Percentiles rank a stretch among this genome's conserved stretches.
phyloP scores from a whole-genome alignment of 2,329 filamentous ascomycete species.

The Pleoardoris graminearum region DNA sequence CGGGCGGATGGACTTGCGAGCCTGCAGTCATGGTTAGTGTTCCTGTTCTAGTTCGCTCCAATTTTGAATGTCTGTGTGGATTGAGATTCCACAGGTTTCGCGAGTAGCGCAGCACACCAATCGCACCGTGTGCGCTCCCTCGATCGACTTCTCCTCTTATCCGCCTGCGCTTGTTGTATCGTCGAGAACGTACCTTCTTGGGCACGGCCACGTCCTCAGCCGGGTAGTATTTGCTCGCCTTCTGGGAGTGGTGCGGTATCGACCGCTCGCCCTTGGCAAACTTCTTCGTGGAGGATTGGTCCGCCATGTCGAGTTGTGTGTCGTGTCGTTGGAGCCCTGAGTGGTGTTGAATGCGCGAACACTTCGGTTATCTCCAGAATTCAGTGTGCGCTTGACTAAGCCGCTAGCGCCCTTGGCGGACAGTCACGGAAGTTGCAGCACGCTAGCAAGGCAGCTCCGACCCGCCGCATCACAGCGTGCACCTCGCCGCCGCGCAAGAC shows the following conservation, averaged over 20 bases:
- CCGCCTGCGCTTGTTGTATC: constrained; percentile 14
- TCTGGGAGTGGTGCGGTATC: constrained; percentile 83
- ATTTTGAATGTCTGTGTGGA: background rate
- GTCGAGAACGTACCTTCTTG: constrained; percentile 81
- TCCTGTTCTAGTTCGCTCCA: background rate
- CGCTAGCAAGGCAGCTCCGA: constrained; percentile 18
- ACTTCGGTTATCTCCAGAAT: too few relatives aligned
- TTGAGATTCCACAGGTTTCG: background rate
- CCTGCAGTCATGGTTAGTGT: constrained; percentile 58
- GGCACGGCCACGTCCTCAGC: constrained; percentile 85
- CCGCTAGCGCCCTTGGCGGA: constrained; percentile 5
- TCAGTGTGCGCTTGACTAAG: constrained; percentile 9
- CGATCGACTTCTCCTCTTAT: constrained; percentile 20
- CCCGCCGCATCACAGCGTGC: constrained; percentile 22
- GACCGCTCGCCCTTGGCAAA: constrained; percentile 96
- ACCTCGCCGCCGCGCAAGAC: constrained; percentile 15
- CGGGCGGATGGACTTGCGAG: constrained; percentile 90
- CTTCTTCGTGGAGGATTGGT: constrained; percentile 71
- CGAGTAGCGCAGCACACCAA: background rate
- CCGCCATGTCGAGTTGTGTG: constrained; percentile 70
- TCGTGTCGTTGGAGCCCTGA: constrained; percentile 36
- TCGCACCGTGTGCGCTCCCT: background rate
- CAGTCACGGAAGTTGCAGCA: background rate
- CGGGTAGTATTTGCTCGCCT: constrained; percentile 99
- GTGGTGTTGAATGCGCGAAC: constrained; percentile 15